Evolutionary conservation across 106 monocot genomes (phyloP), one percentile per base, ranked within the genome.

Genomic region (Ottelia alismoides): DNA sequence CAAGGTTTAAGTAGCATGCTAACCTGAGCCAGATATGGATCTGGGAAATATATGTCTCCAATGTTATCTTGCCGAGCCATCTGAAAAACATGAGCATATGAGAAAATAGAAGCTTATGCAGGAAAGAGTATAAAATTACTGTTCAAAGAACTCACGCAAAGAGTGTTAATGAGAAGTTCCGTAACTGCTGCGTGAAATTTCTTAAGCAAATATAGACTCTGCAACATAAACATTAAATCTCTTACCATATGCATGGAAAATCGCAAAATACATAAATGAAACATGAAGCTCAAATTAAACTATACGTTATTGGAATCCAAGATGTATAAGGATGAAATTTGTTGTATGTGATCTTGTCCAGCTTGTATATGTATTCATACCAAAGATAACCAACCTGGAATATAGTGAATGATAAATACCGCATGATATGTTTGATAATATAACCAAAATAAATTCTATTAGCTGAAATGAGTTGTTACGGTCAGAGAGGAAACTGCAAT

Each of bases 251-350:
- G 40, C 40, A 43, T 16, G n/a, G n/a, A n/a, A n/a, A n/a, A n/a
- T n/a, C n/a, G n/a, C n/a, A n/a, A n/a, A n/a, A n/a, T n/a, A n/a
- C n/a, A n/a, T n/a, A n/a, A n/a, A n/a, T n/a, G n/a, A n/a, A n/a
- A n/a, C n/a, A n/a, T n/a, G n/a, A n/a, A n/a, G n/a, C n/a, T n/a
- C n/a, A n/a, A n/a, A n/a, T n/a, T n/a, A n/a, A n/a, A n/a, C n/a
- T 78, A n/a, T 31, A 94, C 88, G 83, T 88, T 40, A 88, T 94
- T 26, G 93, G 93, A 40, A 94, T 94, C 93, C 93, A 94, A 22
- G 93, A 94, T 49, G 93, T 94, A 59, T 94, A 94, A 23, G 93
- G 93, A 72, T 94, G 93, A 24, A 72, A 70, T 47, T 78, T 94
- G 49, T 94, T 94, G 65, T 94, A 94, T 24, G 77, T 67, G 67